Conservation (phyloP, 2,329 filamentous ascomycete species). For the Westerdykella sp. region DNA sequence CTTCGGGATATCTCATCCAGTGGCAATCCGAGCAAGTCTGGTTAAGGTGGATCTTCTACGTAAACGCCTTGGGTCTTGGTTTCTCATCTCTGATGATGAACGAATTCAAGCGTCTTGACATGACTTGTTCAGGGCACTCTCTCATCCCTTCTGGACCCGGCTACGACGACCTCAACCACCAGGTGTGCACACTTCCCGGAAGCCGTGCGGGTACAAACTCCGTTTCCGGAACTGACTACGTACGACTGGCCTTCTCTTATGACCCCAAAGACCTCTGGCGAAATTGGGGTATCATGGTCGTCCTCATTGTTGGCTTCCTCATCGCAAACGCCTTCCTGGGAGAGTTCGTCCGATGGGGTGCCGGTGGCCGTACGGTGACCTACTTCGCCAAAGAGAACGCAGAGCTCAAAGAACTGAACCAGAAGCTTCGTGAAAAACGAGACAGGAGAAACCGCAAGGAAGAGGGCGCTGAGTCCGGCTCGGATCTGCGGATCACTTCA, state of each 20-base stretch:
- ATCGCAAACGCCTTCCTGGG: slow-evolving; percentile 66
- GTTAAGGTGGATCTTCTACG: slow-evolving; percentile 77
- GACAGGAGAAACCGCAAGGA: slow-evolving; percentile 47
- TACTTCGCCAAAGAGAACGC: slow-evolving; percentile 66
- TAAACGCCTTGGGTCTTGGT: slow-evolving; percentile 69
- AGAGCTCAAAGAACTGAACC: slow-evolving; percentile 61
- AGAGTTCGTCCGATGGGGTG: slow-evolving; percentile 70
- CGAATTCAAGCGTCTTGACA: slow-evolving; percentile 64
- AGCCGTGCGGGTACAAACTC: slow-evolving; percentile 57
- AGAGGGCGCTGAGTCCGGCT: slow-evolving; percentile 36
- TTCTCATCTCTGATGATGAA: slow-evolving; percentile 82
- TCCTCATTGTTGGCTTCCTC: slow-evolving; percentile 70
- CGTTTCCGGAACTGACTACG: slow-evolving; percentile 63
- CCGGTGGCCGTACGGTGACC: slow-evolving; percentile 73
- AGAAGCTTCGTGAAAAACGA: slow-evolving; percentile 54
- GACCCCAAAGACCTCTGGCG: slow-evolving; percentile 64
- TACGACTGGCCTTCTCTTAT: slow-evolving; percentile 64
- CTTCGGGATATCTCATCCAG: slow-evolving; percentile 78
- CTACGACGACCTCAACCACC: slow-evolving; percentile 65
- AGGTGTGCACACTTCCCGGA: slow-evolving; percentile 75
- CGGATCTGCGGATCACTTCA: slow-evolving; percentile 47
- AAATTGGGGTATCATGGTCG: slow-evolving; percentile 58
- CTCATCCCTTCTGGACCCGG: slow-evolving; percentile 65
- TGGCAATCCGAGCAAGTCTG: slow-evolving; percentile 69
- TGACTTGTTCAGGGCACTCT: slow-evolving; percentile 62